A percentile compares a stretch with the other conserved stretches of the same genome.
Conservation (phyloP, 2,329 filamentous ascomycete species). For the Cylindrodendrum hubeiense region DNA sequence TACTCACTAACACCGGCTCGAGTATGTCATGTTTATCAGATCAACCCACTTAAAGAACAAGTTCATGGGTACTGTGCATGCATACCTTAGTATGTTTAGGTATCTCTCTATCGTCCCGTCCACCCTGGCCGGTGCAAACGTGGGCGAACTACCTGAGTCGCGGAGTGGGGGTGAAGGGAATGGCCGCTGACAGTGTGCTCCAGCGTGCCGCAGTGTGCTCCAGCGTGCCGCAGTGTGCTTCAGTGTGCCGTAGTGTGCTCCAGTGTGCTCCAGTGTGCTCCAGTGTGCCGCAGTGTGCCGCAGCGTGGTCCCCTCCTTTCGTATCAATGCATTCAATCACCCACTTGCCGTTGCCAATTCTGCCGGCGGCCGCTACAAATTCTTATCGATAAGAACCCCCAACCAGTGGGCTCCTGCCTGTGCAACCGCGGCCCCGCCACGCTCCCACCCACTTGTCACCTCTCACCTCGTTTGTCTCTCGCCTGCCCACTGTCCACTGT, state of each 20-base stretch:
- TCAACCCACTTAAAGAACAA: too few species aligned
- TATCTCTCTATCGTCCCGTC: not conserved
- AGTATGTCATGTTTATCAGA: too few species aligned
- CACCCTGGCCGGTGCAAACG: not conserved
- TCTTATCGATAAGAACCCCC: slow-evolving; percentile 18
- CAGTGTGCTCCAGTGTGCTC: not conserved
- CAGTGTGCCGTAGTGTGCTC: not conserved
- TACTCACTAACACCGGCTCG: too few species aligned
- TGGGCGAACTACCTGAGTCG: not conserved
- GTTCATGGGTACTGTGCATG: not conserved
- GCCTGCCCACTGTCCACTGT: not conserved
- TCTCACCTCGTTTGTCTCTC: slow-evolving; percentile 16
- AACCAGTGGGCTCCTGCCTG: slow-evolving; percentile 7
- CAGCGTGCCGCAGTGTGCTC: not conserved
- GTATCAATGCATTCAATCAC: not conserved
- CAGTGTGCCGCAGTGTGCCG: too few species aligned
- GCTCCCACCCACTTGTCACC: slow-evolving; percentile 19
- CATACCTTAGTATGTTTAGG: not conserved
- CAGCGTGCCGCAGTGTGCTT: not conserved
- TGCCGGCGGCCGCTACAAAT: not conserved
- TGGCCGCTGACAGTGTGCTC: not conserved
- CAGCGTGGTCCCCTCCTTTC: too few species aligned
- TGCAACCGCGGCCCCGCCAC: slow-evolving; percentile 18
- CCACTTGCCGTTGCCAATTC: slow-evolving; percentile 6
- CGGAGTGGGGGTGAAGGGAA: not conserved